Percentiles rank a stretch among this genome's conserved stretches.
phyloP scores from a whole-genome alignment of 176 grass and related monocot genomes.

The Calamus simplicifolius region DNA sequence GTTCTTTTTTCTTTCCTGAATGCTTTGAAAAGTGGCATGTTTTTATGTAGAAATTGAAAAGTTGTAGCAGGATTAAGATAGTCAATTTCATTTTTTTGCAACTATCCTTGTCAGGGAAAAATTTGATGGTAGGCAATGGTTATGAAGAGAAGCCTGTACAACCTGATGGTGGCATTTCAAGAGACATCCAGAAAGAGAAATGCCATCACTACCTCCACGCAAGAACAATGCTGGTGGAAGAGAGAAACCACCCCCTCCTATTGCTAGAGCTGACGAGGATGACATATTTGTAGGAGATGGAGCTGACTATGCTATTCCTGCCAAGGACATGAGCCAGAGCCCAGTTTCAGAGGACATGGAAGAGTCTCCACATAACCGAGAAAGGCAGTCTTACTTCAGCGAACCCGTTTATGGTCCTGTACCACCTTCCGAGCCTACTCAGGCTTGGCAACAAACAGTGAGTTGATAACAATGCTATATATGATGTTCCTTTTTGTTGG shows the following conservation, averaged over 20 bases:
- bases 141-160: constrained; percentile 46
- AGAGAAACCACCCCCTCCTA: constrained; percentile 37
- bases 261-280: constrained; percentile 52
- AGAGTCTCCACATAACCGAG: constrained; percentile 44
- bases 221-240: constrained; percentile 39
- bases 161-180: constrained; percentile 39
- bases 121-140: constrained; percentile 38
- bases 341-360: constrained; percentile 88
- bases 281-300: constrained; percentile 95
- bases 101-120: constrained; percentile 25
- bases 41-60: too few species aligned
- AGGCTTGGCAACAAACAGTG: constrained; percentile 79
- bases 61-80: too few species aligned
- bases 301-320: constrained; percentile 71
- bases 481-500: too few species aligned
- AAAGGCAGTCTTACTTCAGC: constrained; percentile 71
- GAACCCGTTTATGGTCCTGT: constrained; percentile 87
- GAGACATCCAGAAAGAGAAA: constrained; percentile 45
- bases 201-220: constrained; percentile 34
- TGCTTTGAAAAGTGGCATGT: too few species aligned
- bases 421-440: constrained; percentile 63
- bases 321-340: constrained; percentile 74
- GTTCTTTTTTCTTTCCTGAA: too few species aligned
- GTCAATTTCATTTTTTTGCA: constrained; percentile 20
- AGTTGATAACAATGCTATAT: constrained; percentile 17